Evolutionary conservation across 305 asterid species (phyloP), one percentile per base, ranked within the genome.

Genomic region (Solanum hybrid): DNA sequence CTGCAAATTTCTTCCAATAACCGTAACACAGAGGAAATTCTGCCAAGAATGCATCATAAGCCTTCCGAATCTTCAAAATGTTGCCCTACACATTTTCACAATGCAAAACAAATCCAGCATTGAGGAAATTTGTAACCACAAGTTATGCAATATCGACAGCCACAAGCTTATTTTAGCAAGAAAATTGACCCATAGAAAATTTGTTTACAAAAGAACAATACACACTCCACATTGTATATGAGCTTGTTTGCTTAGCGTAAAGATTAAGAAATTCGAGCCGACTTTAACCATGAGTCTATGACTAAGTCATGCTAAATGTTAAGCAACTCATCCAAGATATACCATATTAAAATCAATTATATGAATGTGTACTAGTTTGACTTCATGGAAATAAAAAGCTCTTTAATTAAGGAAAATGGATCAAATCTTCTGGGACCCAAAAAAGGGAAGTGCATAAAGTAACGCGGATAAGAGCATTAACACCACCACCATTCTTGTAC

Each of bases 1-100:
- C 99, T 83, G 99, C 99, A 92, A 96, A 98, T 92, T 98, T 98
- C 95, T 98, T 98, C 99, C 99, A 98, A 93, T 98, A 98, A 86
- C 99, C 99, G 89, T 98, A 98, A 91, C 99, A 98, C 79, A 98
- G 90, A 79, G 99, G 99, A 93, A 98, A 98, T 92, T 98, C 99
- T 33, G 95, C 96, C 89, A 98, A 93, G 92, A 98, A 98, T 10
- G 97, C 90, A 95, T 98, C 99, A 92, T 98, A 98, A 72, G 95
- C 99, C 93, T 95, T 98, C 68, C 93, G 94, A 79, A 98, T 94
- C 92, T 97, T 98, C 94, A 93, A 90, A 89, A 97, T 94, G 91
- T 95, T 92, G 11, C 97, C 98, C 99, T 98, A 89, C 65, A 93
- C 82, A 89, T 45, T 41, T 70, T 89, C 81, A 79, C 39, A 86